Base-by-base conservation (phyloP, 768 basidiomycete genomes). In the Pleurotus ostreatus region DNA sequence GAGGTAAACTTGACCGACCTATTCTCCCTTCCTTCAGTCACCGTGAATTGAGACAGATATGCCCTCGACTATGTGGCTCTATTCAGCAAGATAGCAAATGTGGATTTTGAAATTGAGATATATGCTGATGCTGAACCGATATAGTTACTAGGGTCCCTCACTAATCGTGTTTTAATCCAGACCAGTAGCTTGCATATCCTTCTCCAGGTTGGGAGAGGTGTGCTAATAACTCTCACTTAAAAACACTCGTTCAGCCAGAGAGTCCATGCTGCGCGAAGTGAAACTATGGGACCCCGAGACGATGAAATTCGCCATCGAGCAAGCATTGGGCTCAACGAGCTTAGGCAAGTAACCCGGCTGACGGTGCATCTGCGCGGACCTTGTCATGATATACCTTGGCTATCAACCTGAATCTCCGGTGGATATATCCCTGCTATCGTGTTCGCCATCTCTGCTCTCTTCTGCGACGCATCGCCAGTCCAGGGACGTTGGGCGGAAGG, bases 11-110 rank as follows among this genome's bases (percentile, higher is more conserved):
- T 20, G 20, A 20, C 20, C 20, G 20, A 20, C 20, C 20, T 20
- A 20, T 20, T 20, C 20, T 20, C 20, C 20, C 20, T 20, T 20
- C 20, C 20, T 20, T 20, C 20, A 20, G 1, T 20, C 20, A 20
- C 20, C 20, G 2, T 20, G 20, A 20, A 20, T 20, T 20, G 20
- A 20, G 20, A 20, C 26, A 26, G 9, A 9, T 7, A 94, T 55
- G 78, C 87, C 0, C 64, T 83, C 3, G 86, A 93, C 60, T 93
- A 93, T 60, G 84, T 88, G 0, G 80, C 85, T 1, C 74, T 94
- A 4, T 94, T 92, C 63, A 77, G 75, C 0, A 92, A 94, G 63
- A 86, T 95, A 30, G 94, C 90, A 0, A 90, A 93, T 61, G 89
- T 89, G 0, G 89, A 89, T 65, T 88, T 87, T 60, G 85, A 92